phyloP scores from a whole-genome alignment of 441 rosid species.

The Geranium incanum region DNA sequence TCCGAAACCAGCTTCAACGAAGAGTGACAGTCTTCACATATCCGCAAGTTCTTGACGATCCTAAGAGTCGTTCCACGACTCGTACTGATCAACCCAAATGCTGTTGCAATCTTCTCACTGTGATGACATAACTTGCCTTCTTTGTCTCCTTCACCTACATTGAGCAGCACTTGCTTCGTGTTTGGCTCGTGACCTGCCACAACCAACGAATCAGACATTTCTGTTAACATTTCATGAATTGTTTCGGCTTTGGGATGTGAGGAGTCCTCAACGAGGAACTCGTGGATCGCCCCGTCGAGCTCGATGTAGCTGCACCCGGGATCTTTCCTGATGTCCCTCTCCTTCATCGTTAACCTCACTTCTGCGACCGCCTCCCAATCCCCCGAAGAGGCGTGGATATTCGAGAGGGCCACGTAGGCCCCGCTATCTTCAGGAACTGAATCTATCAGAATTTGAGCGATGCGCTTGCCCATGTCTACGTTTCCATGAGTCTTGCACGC shows the following conservation, averaged over 20 bases:
- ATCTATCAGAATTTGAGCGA: conserved; percentile 40
- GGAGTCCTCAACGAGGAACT: conserved; percentile 55
- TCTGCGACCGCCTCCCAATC: conserved; percentile 51
- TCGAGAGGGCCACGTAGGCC: conserved; percentile 50
- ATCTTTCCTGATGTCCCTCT: conserved; percentile 54
- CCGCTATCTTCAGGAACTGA: conserved; percentile 55
- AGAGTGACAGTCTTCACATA: conserved; percentile 46
- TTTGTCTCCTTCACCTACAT: conserved; percentile 42
- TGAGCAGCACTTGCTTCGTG: conserved; percentile 48
- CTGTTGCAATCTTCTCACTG: conserved; percentile 56
- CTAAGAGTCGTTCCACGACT: conserved; percentile 32
- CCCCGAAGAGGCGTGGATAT: conserved; percentile 47
- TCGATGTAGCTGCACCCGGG: conserved; percentile 69
- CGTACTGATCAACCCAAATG: conserved; percentile 52
- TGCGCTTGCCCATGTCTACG: conserved; percentile 40
- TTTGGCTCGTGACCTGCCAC: conserved; percentile 41
- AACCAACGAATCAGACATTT: conserved; percentile 33
- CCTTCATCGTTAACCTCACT: conserved; percentile 52
- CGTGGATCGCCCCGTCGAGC: conserved; percentile 43
- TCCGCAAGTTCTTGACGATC: conserved; percentile 41
- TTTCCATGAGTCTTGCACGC: conserved; percentile 52
- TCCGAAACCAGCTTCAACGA: conserved; percentile 43
- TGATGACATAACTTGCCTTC: conserved; percentile 42
- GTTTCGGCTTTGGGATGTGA: conserved; percentile 42
- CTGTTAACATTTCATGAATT: conserved; percentile 42